phyloP scores from a whole-genome alignment of 2,329 filamentous ascomycete genomes.

The Venturia aucupariae region DNA sequence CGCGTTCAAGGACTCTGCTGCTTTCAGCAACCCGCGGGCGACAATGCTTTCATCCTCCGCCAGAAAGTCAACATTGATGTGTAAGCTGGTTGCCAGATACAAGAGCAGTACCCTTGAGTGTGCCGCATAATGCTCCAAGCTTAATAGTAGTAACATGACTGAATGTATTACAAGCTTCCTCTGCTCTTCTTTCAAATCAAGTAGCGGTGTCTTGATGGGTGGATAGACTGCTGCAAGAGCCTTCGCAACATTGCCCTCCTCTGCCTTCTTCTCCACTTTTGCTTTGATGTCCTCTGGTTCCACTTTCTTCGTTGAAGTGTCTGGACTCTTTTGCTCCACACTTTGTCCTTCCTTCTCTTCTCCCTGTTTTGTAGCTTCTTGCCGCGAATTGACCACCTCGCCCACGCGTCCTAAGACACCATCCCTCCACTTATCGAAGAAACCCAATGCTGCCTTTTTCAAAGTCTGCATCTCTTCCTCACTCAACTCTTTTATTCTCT shows the following conservation, averaged over 20 bases:
- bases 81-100: slow-evolving; percentile 59
- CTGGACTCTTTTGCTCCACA: slow-evolving; percentile 26
- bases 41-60: slow-evolving; percentile 66
- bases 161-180: slow-evolving; percentile 61
- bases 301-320: slow-evolving; percentile 19
- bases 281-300: slow-evolving; percentile 20
- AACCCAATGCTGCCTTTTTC: slow-evolving; percentile 58
- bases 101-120: slow-evolving; percentile 65
- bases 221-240: slow-evolving; percentile 32
- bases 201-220: slow-evolving; percentile 48
- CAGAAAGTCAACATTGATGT: slow-evolving; percentile 55
- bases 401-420: slow-evolving; percentile 60
- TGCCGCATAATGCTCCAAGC: slow-evolving; percentile 66
- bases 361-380: slow-evolving; percentile 23
- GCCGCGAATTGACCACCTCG: slow-evolving; percentile 47
- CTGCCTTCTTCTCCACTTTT: slow-evolving; percentile 22
- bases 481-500: slow-evolving; percentile 39
- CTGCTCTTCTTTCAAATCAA: slow-evolving; percentile 50
- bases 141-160: slow-evolving; percentile 62
- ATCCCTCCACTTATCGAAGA: slow-evolving; percentile 75
- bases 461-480: slow-evolving; percentile 50
- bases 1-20: slow-evolving; percentile 66
- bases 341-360: slow-evolving; percentile 27
- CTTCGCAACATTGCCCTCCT: slow-evolving; percentile 24
- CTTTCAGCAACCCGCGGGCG: slow-evolving; percentile 62